Evolutionary conservation across 2,329 filamentous ascomycete species (phyloP).

Genomic region (Cladosporium sp.): DNA sequence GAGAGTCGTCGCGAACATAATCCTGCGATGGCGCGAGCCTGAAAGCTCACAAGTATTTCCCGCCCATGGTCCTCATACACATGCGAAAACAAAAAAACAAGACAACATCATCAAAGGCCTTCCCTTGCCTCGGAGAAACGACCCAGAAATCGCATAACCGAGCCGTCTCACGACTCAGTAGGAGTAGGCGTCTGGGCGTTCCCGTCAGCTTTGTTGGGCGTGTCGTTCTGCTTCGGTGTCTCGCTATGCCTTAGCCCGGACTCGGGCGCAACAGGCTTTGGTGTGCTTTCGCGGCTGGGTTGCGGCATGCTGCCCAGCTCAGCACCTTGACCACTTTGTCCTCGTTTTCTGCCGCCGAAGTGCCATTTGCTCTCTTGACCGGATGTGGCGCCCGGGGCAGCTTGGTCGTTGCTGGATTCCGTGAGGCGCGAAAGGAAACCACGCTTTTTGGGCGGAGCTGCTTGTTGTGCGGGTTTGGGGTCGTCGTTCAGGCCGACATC

Average conservation of each 20-base stretch:
- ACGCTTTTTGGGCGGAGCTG: constrained; percentile 62
- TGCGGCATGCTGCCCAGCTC: constrained; percentile 65
- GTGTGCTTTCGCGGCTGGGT: constrained; percentile 29
- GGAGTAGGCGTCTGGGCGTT: constrained; percentile 27
- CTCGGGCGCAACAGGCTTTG: constrained; percentile 26
- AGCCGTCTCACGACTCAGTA: constrained; percentile 19
- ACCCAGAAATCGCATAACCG: constrained; percentile 30
- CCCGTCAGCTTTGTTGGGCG: constrained; percentile 19
- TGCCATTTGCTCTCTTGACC: constrained; percentile 46
- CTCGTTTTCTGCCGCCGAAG: constrained; percentile 70
- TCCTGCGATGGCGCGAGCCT: neutral
- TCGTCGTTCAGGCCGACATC: constrained; percentile 83
- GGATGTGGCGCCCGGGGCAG: constrained; percentile 10
- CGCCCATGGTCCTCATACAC: neutral
- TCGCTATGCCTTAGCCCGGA: constrained; percentile 24
- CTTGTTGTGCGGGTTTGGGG: constrained; percentile 50
- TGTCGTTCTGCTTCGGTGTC: constrained; percentile 19
- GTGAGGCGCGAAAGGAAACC: constrained; percentile 81
- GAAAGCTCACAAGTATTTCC: neutral
- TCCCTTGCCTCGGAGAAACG: constrained; percentile 29
- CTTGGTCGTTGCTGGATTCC: constrained; percentile 47
- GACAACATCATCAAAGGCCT: constrained; percentile 18
- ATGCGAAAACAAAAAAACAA: neutral
- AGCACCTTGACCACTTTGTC: constrained; percentile 67
- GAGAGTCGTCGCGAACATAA: neutral